Base-by-base conservation (phyloP, 345 rosid genomes). In the Lepidium didymum region DNA sequence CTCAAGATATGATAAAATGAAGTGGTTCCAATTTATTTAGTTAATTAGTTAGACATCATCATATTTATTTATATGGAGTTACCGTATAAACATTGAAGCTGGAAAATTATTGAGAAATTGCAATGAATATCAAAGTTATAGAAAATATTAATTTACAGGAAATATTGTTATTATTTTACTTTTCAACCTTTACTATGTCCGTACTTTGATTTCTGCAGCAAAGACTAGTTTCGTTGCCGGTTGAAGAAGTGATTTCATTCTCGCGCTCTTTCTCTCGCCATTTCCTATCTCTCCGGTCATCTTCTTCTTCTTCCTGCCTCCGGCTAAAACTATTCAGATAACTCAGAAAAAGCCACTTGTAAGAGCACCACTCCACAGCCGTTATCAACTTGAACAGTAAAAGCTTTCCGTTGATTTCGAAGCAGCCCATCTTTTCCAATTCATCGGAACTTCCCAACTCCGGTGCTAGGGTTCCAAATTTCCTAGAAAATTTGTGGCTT, bases 151-250 rank as follows among this genome's bases (percentile, higher is more conserved):
- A 34, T 19, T 14, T 8, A 51, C 9, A 23, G 12, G 49, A 7
- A 10, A 49, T 9, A 38, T 38, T 15, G 27, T 7, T 34, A 45
- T 44, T 23, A 37, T 27, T 33, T 45, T 72, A 37, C 37, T 56
- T 52, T 52, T 58, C 50, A 59, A 58, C 42, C 1, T 53, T 43
- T 63, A 67, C 63, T 36, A 4, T 43, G 56, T 67, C 78, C 43
- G 51, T 74, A 52, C 42, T 67, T 57, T 14, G 35, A 67, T 33
- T 35, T 66, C 67, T 23, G 52, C 56, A 41, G 67, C 65, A 41
- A 72, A 57, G 77, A 73, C 62, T 55, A 21, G 51, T 55, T 60
- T 71, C 58, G 38, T 55, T 69, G 62, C 74, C 58, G 71, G 15
- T 75, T 46, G 19, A 19, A 18, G 15, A 50, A 41, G 54, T 40